Conservation (phyloP, 768 basidiomycete species). For the Mycena polygramma region DNA sequence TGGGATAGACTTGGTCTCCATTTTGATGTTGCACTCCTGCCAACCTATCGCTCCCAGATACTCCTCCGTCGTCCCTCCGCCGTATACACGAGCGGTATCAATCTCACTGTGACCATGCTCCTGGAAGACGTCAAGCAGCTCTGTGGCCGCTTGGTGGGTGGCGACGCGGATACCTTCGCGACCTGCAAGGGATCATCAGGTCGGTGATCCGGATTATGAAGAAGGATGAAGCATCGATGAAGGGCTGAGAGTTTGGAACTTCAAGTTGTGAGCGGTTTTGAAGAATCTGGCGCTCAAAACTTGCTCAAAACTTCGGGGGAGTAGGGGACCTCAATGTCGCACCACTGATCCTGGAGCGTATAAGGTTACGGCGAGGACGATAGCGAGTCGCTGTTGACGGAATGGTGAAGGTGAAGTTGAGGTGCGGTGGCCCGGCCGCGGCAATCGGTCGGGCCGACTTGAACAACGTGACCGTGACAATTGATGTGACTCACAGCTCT, state of each 20-base stretch:
- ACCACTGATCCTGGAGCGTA: too few species aligned
- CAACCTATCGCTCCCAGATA: constrained; percentile 56
- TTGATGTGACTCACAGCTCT: background rate
- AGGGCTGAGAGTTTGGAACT: background rate
- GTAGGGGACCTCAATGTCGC: too few species aligned
- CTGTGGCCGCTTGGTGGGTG: constrained; percentile 7
- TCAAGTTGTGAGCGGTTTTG: background rate
- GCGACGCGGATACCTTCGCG: background rate
- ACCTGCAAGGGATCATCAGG: background rate
- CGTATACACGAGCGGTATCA: constrained; percentile 32
- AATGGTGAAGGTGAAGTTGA: too few species aligned
- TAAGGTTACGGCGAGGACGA: too few species aligned
- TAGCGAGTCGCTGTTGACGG: too few species aligned
- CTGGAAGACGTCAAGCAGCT: constrained; percentile 60
- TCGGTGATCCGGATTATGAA: background rate
- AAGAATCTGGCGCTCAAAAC: too few species aligned
- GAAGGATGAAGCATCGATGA: background rate
- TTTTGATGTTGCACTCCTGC: constrained; percentile 55
- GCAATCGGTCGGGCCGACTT: too few species aligned
- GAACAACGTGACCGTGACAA: too few species aligned
- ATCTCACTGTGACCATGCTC: constrained; percentile 61
- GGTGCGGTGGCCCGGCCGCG: too few species aligned
- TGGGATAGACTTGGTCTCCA: constrained; percentile 64
- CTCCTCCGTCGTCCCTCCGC: constrained; percentile 39
- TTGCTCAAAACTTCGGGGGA: too few species aligned